Percentiles rank a stretch among this genome's conserved stretches.
Evolutionary conservation across 2,329 filamentous ascomycete genomes (phyloP).

Genomic region (Fusarium sp.): DNA sequence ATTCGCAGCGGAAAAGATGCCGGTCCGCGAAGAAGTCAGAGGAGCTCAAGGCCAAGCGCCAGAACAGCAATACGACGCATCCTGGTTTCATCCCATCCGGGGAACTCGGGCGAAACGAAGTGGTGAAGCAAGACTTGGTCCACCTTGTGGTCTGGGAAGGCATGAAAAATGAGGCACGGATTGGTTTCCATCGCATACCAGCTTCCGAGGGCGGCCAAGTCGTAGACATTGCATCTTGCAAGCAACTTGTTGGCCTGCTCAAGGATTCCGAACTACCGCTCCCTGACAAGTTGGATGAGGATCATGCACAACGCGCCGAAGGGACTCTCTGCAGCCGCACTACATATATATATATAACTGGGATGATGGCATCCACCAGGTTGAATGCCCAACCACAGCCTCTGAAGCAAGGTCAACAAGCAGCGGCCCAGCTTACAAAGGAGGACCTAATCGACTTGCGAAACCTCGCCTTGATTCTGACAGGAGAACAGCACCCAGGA

Average conservation of each 20-base stretch:
- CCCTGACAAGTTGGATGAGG: background rate
- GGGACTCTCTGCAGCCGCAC: background rate
- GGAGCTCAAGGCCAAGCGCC: background rate
- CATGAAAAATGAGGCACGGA: background rate
- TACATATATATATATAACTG: background rate
- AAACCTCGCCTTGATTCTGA: background rate
- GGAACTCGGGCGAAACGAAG: background rate
- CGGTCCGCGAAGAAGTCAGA: background rate
- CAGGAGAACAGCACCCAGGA: background rate
- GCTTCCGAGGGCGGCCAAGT: background rate
- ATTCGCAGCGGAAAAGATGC: background rate
- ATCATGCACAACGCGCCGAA: background rate
- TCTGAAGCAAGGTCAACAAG: background rate
- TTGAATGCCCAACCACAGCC: background rate
- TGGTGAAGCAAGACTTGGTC: background rate
- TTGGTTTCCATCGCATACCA: background rate
- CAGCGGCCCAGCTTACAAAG: background rate
- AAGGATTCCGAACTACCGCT: background rate
- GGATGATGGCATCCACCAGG: background rate
- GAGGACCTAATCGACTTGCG: background rate
- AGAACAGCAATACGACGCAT: background rate
- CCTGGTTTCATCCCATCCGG: background rate
- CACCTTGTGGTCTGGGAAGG: background rate
- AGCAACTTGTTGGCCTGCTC: background rate
- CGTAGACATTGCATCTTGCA: background rate